These are phyloP conservation scores for Trichoderma arundinaceum DNA, from an alignment of 2,329 filamentous ascomycete species.

Conservation along the genomic window DNA sequence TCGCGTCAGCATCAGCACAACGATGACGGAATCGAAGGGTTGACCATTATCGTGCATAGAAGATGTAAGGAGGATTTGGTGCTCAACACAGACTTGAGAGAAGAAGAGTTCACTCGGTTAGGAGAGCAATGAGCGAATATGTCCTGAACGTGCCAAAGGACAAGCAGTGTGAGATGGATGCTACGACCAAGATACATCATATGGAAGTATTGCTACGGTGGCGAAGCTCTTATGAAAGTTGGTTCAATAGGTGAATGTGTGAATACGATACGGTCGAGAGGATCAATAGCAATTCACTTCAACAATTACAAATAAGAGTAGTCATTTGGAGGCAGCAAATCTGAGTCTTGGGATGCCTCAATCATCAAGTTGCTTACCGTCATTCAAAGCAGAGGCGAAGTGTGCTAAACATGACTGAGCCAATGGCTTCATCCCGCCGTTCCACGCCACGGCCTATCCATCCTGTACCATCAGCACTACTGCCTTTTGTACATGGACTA, in stretches of 20 bases:
- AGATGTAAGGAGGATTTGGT: conserved; percentile 57
- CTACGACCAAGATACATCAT: conserved; percentile 4
- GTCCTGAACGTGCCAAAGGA: neutral
- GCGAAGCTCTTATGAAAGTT: neutral
- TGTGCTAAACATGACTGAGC: conserved; percentile 1
- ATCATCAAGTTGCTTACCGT: neutral
- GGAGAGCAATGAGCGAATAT: neutral
- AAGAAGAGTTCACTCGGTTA: neutral
- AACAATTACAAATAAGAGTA: neutral
- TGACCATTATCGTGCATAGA: conserved; percentile 59
- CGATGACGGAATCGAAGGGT: conserved; percentile 53
- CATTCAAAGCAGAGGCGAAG: neutral
- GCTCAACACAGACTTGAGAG: conserved; percentile 55
- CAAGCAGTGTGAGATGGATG: neutral
- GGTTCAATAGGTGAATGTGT: neutral
- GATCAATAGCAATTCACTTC: neutral
- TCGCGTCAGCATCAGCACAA: conserved; percentile 35
- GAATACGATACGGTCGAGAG: neutral
- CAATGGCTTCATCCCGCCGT: neutral
- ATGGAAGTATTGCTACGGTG: conserved; percentile 4
- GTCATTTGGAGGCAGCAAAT: neutral
- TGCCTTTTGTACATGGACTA: neutral
- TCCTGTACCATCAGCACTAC: neutral
- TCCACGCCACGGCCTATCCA: neutral
- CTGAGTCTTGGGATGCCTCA: neutral